Conservation (phyloP, 1,139 yeast species). For the Saccharomyces hybrid region DNA sequence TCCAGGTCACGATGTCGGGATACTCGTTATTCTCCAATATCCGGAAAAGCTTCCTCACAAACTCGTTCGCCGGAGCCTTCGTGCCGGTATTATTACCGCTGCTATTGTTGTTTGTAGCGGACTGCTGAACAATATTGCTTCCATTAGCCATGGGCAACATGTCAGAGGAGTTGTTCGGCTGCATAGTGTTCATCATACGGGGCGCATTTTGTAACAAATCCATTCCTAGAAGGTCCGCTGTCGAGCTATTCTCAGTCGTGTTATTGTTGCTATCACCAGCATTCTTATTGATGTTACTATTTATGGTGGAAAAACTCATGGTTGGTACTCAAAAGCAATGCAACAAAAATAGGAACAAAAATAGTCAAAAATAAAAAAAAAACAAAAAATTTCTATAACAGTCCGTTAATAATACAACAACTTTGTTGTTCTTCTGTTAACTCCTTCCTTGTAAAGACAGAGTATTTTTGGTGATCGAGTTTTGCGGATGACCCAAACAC, state of each 20-base stretch:
- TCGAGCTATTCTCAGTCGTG: conserved; percentile 3
- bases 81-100: conserved; percentile 2
- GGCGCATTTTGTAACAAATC: neutral
- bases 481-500: neutral
- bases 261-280: conserved; percentile 12
- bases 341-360: conserved; percentile 1
- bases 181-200: neutral
- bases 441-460: neutral
- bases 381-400: neutral
- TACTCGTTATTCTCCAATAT: conserved; percentile 60
- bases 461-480: neutral
- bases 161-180: neutral
- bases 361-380: neutral
- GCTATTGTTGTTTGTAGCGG: neutral
- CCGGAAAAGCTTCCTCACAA: conserved; percentile 5
- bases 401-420: neutral
- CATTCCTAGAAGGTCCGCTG: neutral
- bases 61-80: conserved; percentile 3
- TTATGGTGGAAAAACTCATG: neutral
- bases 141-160: neutral
- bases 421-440: neutral
- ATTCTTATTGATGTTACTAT: neutral
- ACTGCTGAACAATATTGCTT: neutral
- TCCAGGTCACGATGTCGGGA: conserved; percentile 70
- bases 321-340: neutral